Evolutionary conservation across 768 basidiomycete species (phyloP).

Genomic region (Lactarius tabidus): DNA sequence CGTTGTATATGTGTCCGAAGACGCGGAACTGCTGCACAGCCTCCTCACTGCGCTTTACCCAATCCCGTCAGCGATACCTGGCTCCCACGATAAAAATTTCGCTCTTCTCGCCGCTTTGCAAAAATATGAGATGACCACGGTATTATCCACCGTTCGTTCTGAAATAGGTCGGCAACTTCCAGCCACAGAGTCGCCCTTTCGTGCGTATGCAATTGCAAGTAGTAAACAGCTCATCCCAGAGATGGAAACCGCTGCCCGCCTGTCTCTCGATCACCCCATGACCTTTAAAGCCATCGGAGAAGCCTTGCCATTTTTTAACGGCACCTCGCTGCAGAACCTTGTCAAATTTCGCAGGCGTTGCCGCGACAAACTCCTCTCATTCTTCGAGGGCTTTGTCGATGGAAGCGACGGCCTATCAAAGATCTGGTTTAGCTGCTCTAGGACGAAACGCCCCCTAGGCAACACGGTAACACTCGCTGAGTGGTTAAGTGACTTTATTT

Average conservation of each 20-base stretch:
- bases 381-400: neutral
- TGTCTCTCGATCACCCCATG: neutral
- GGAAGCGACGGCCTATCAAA: neutral
- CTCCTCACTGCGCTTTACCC: slow-evolving; percentile 5
- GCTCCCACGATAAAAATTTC: neutral
- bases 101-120: slow-evolving; percentile 19
- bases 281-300: neutral
- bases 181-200: slow-evolving; percentile 2
- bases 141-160: neutral
- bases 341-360: neutral
- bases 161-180: neutral
- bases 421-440: neutral
- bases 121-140: slow-evolving; percentile 28
- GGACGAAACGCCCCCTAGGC: neutral
- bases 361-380: neutral
- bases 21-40: neutral
- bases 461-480: neutral
- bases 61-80: neutral
- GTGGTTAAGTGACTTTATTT: neutral
- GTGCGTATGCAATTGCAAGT: neutral
- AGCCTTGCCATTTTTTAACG: neutral
- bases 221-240: neutral
- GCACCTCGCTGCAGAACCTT: neutral
- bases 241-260: neutral
- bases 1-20: neutral